Base-by-base conservation (phyloP, 2,329 filamentous ascomycete genomes). In the Capronia coronata region DNA sequence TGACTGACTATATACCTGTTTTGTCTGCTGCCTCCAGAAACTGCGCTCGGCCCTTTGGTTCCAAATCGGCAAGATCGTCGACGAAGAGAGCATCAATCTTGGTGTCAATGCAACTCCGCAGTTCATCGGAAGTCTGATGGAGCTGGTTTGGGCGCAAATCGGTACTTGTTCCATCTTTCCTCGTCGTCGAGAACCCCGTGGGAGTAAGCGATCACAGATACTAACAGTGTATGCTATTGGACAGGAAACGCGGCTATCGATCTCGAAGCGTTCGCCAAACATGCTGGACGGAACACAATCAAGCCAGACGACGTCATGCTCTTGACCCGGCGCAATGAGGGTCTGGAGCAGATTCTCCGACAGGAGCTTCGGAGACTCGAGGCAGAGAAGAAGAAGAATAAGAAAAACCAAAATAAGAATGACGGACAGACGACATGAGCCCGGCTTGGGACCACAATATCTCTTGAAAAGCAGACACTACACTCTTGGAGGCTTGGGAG, bases 51-150 rank as follows among this genome's bases (percentile, higher is more conserved):
- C 86, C 11, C 78, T 94, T 19, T 94, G 88, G 88, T 84, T 84
- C 63, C 79, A 83, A 19, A 79, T 94, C 52, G 87, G 87, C 58
- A 86, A 88, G 65, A 91, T 94, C 52, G 86, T 95, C 56, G 91
- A 97, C 65, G 83, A 91, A 58, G 85, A 94, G 64, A 84, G 82
- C 14, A 71, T 88, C 23, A 75, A 77, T 49, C 74, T 83, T 22
- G 81, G 86, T 63, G 78, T 87, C 56, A 96, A 94, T 67, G 87
- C 90, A 5, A 95, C 91, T 21, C 87, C 87, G 1, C 88, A 94
- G 63, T 95, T 94, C 67, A 94, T 94, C 59, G 88, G 84, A 7
- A 80, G 85, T 0, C 67, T 94, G 63, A 93, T 87, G 1, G 89
- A 95, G 67, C 79, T 94, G 67, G 84, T 91, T 6, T 95, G 87